Base-by-base conservation (phyloP, 331 rosid genomes). In the Ulmus americana region DNA sequence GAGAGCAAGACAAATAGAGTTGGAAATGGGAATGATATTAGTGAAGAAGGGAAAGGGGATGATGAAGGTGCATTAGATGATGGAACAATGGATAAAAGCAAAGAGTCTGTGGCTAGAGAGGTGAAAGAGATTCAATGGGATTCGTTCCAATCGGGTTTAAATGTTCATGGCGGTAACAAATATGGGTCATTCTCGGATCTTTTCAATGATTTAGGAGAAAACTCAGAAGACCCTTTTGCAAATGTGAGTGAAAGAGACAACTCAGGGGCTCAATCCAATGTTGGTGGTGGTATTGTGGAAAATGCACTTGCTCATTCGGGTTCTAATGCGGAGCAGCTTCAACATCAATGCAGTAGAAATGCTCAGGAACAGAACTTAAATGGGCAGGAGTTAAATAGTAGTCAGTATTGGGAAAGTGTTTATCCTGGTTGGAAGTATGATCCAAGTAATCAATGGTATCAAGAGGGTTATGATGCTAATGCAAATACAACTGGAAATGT, bases 71-170 rank as follows among this genome's bases (percentile, higher is more conserved):
- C 14, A 47, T 60, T 70, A 51, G 49, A 15, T 71, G 45, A 50
- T 55, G 13, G 14, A 15, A 57, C 22, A 20, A 20, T 39, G 51
- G 46, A 12, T 68, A 49, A 40, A 59, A 63, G 39, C 60, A n/a
- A 53, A 7, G 65, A n/a, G 61, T 46, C 75, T 40, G 54, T 13
- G 13, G 77, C 64, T 14, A 50, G 56, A 1, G 67, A 69, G n/a
- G 58, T 64, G 64, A 73, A 78, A 70, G 16, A 56, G 14, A 66
- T 78, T 68, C 82, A 73, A 40, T 78, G 82, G 82, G 67, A 65
- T 52, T 69, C 28, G 5, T 78, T 73, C 22, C 54, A 39, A 11
- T 73, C 73, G 4, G 71, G 59, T 45, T 39, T 49, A 2, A 28
- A 63, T 28, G 71, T 44, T 59, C 59, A 22, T 61, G 52, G 35